Conservation (phyloP, 352 stramenopile genomes). For the Phytopythium chamaehyphon region DNA sequence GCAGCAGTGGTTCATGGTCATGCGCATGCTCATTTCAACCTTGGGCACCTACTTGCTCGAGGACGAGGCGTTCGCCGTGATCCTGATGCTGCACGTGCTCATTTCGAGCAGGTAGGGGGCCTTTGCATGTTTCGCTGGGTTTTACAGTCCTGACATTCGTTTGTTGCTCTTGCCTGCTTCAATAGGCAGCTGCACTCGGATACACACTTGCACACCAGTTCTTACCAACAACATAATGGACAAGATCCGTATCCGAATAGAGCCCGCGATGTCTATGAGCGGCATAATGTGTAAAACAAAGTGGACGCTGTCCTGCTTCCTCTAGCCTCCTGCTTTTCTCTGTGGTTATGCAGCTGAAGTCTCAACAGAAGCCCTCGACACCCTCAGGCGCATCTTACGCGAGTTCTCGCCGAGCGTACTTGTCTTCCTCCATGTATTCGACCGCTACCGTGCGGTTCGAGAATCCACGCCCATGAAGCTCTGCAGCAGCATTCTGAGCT, state of each 20-base stretch:
- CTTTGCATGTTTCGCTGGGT: too few species aligned
- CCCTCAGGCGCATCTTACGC: slow-evolving; percentile 16
- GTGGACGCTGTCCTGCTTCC: too few species aligned
- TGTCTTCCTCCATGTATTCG: slow-evolving; percentile 85
- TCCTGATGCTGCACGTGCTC: slow-evolving; percentile 41
- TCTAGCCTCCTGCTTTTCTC: too few species aligned
- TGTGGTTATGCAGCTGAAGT: too few species aligned
- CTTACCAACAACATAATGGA: slow-evolving; percentile 10
- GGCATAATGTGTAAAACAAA: too few species aligned
- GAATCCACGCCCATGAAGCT: slow-evolving; percentile 93
- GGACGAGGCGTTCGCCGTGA: slow-evolving; percentile 66
- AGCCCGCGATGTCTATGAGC: too few species aligned
- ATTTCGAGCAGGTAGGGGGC: slow-evolving; percentile 40
- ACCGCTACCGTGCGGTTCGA: slow-evolving; percentile 89
- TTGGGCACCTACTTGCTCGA: slow-evolving; percentile 55
- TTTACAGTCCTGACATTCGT: slow-evolving; percentile 5
- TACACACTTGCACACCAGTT: slow-evolving; percentile 59
- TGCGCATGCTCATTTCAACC: slow-evolving; percentile 75
- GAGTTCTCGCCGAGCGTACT: slow-evolving; percentile 83
- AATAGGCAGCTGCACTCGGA: slow-evolving; percentile 44
- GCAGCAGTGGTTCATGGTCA: slow-evolving; percentile 35
- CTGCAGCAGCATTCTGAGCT: slow-evolving; percentile 74
- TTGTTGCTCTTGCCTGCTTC: slow-evolving; percentile 3
- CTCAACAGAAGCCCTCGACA: neutral
- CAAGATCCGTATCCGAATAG: neutral